Base-by-base conservation (phyloP, 169 alveolate genomes). In the Pseudocohnilembus persalinus region DNA sequence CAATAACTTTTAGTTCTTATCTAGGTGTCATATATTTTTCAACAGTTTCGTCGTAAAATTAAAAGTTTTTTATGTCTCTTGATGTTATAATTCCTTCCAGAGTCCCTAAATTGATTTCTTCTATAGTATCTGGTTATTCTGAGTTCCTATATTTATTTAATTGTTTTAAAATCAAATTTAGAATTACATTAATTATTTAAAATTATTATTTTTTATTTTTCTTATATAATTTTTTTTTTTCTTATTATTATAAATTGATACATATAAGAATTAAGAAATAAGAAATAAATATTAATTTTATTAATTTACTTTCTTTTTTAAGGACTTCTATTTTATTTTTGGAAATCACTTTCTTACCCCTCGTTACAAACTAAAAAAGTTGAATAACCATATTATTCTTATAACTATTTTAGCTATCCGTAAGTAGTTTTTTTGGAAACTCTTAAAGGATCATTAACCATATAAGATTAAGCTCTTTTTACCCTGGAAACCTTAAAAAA, bases 291-390 rank as follows among this genome's bases (percentile, higher is more conserved):
- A 49, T 11, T 49, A 49, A 49, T 4, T 49, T 49, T 49, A 20
- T 20, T 11, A 49, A 11, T 49, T 49, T 49, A 49, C 20, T 49
- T 31, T 28, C 31, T 35, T 81, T 73, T 81, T 31, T 25, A 29
- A 32, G 86, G 86, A 31, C 72, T 33, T 64, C 64, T 28, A 29
- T 49, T 20, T 15, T 28, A 25, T 1, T 79, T 75, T 20, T 29
- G 63, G 16, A 26, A 25, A 16, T 16, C 15, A 1, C 30, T 31
- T 33, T 29, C 74, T 33, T 25, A 26, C 25, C 79, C 84, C 65
- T 78, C 85, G 64, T 85, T 63, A 28, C 76, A 49, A 25, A 85
- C 90, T 74, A 85, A 74, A 76, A 85, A 85, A 25, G 90, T 80
- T 68, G 29, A 73, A 34, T 72, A 74, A 63, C 77, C 31, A 73